A percentile compares a stretch with the other conserved stretches of the same genome.
phyloP scores from a whole-genome alignment of 306 rosid species.

The Cucumis sativus region Cucumber_9930_V3 NC_026655.2:4500001-4500500 shows the following conservation, averaged over 20 bases:
- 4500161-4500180: neutral
- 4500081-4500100: neutral
- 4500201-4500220: neutral
- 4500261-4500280: constrained; percentile 87
- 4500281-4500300: constrained; percentile 65
- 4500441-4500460: neutral
- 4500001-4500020: neutral
- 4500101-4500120: neutral
- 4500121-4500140: neutral
- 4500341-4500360: neutral
- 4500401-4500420: neutral
- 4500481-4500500: neutral
- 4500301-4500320: neutral
- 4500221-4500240: constrained; percentile 32
- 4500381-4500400: neutral
- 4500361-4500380: neutral
- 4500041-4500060: neutral
- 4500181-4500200: neutral
- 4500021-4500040: neutral
- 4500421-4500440: neutral
- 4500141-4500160: neutral
- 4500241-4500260: constrained; percentile 62
- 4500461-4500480: neutral
- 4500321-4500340: neutral
- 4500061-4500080: neutral